Base-by-base conservation (phyloP, 2,329 filamentous ascomycete genomes). In the Colletotrichum euphorbiae region DNA sequence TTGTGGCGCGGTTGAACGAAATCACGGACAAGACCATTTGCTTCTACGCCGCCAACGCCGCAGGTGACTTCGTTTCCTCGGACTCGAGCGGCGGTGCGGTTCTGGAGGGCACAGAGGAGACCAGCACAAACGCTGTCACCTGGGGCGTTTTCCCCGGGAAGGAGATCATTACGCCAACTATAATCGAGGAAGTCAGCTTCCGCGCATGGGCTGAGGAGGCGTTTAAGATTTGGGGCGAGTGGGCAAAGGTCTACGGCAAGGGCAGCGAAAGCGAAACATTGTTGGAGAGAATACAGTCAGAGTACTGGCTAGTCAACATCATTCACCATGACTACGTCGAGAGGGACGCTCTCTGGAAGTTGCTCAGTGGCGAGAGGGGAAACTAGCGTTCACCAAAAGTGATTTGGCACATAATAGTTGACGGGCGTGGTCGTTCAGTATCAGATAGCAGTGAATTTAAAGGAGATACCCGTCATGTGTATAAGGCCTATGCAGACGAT, bases 121-220 rank as follows among this genome's bases (percentile, higher is more conserved):
- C 87, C 74, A 95, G 87, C 74, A 95, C 97, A 33, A 98, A 98
- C 75, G 94, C 95, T 0, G 96, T 99, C 2, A 99, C 96, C 0
- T 98, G 95, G 95, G 95, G 95, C 58, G 93, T 94, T 1, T 98
- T 98, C 80, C 91, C 93, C 0, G 93, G 93, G 46, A 98, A 98
- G 81, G 95, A 98, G 79, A 98, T 98, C 76, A 88, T 97, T 66
- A 97, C 94, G 21, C 95, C 95, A 3, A 98, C 95, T 2, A 98
- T 98, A 75, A 97, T 98, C 74, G 95, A 98, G 78, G 93, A 94
- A 73, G 93, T 97, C 58, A 96, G 92, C 77, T 98, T 98, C 85
- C 87, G 90, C 70, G 93, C 94, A 7, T 99, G 96, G 96, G 88
- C 90, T 65, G 96, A 98, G 76, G 96, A 99, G 84, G 95, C 96